Conservation (phyloP, 208 protist genomes). For the Trypanosoma cruzi region DNA sequence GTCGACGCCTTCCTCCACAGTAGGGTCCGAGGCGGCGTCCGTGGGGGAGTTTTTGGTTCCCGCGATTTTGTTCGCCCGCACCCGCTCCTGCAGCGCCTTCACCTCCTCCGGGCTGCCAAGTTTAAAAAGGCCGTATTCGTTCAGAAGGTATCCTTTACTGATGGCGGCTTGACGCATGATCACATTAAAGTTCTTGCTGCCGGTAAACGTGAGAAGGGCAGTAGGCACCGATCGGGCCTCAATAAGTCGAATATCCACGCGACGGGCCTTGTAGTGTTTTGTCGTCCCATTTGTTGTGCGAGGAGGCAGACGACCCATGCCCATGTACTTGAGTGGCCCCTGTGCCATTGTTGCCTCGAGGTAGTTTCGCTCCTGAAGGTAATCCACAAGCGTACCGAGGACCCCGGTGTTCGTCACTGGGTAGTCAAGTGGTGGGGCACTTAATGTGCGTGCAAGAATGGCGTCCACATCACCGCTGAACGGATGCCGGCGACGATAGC, state of each 20-base stretch:
- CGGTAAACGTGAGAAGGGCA: constrained; percentile 93
- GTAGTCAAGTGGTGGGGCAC: constrained; percentile 50
- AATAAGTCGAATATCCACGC: constrained; percentile 92
- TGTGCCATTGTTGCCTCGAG: constrained; percentile 90
- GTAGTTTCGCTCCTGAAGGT: constrained; percentile 63
- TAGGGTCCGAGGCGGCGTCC: background rate
- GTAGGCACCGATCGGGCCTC: constrained; percentile 84
- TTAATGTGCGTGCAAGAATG: constrained; percentile 74
- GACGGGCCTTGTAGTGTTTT: constrained; percentile 89
- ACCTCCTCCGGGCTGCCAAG: constrained; percentile 86
- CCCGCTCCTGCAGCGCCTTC: constrained; percentile 71
- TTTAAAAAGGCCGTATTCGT: constrained; percentile 90
- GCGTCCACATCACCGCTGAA: constrained; percentile 90
- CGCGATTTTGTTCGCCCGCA: constrained; percentile 74
- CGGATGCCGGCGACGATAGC: constrained; percentile 84
- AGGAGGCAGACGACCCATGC: constrained; percentile 84
- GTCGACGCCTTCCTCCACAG: constrained; percentile 20
- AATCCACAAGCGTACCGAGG: constrained; percentile 61
- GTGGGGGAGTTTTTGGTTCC: background rate
- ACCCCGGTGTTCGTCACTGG: constrained; percentile 80
- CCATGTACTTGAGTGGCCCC: constrained; percentile 90
- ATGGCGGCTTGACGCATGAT: constrained; percentile 93
- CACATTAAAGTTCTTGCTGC: constrained; percentile 94
- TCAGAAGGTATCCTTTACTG: constrained; percentile 86
- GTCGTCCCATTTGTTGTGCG: constrained; percentile 67